Evolutionary conservation across 1,139 yeast species (phyloP).

Genomic region (Yamadazyma aaseri): DNA sequence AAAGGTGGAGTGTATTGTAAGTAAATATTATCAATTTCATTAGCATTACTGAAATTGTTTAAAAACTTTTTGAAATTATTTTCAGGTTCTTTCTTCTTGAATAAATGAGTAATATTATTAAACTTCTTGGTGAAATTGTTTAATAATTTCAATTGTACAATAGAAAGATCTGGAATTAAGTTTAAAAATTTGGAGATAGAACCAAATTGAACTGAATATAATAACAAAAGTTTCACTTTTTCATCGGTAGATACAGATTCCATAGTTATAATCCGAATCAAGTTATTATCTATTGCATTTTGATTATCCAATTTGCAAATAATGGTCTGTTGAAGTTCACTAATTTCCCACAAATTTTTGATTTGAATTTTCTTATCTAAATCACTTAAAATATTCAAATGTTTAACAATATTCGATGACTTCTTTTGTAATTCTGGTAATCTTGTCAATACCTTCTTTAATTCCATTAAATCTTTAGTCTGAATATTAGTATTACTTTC

Average conservation of each 20-base stretch:
- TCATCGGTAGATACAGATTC: constrained; percentile 25
- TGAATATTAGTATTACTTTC: constrained; percentile 70
- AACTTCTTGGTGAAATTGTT: constrained; percentile 25
- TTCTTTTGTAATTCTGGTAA: constrained; percentile 90
- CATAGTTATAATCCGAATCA: constrained; percentile 29
- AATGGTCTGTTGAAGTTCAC: constrained; percentile 86
- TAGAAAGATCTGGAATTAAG: constrained; percentile 35
- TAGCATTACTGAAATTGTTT: constrained; percentile 22
- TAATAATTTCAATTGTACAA: constrained; percentile 32
- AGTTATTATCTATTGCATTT: constrained; percentile 23
- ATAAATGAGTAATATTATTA: constrained; percentile 7
- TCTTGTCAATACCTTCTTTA: constrained; percentile 85
- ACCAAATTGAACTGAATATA: constrained; percentile 68
- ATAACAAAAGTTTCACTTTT: constrained; percentile 54
- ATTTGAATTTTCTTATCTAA: constrained; percentile 66
- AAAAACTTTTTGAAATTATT: constrained; percentile 27
- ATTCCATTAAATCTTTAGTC: constrained; percentile 75
- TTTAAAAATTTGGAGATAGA: constrained; percentile 24
- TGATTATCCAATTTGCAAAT: constrained; percentile 57
- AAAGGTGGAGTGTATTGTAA: constrained; percentile 77
- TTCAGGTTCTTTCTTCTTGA: constrained; percentile 15
- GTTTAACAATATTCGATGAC: constrained; percentile 89
- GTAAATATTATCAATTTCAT: constrained; percentile 47
- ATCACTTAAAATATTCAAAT: constrained; percentile 85
- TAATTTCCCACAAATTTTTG: constrained; percentile 73